A percentile compares a stretch with the other conserved stretches of the same genome.
These are phyloP conservation scores for Capronia epimyces DNA, from an alignment of 2,329 filamentous ascomycete genomes.

Conservation along the genomic window DNA sequence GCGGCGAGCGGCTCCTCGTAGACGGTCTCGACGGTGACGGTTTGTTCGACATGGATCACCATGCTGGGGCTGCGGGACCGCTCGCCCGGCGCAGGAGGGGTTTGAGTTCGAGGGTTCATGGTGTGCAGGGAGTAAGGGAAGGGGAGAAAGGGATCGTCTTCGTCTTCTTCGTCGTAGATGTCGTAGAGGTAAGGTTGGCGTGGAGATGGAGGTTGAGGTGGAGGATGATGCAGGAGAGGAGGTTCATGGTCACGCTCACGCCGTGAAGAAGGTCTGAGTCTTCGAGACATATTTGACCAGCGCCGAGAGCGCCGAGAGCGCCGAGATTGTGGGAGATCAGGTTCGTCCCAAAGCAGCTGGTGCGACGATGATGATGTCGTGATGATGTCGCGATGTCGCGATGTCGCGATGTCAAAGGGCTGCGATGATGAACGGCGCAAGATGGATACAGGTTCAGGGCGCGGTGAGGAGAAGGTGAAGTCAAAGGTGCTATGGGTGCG, in stretches of 20 bases:
- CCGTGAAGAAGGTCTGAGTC: neutral
- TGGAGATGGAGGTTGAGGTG: too few species aligned
- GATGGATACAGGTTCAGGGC: neutral
- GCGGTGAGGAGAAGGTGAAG: neutral
- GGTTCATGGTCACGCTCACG: neutral
- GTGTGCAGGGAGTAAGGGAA: neutral
- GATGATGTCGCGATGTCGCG: neutral
- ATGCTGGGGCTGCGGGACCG: neutral
- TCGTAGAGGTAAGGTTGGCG: neutral
- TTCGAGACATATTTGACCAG: neutral
- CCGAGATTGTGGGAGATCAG: neutral
- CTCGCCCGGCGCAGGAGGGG: neutral
- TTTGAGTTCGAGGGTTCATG: neutral
- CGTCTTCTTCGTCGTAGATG: neutral
- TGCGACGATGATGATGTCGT: too few species aligned
- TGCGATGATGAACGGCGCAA: neutral
- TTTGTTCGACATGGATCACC: slow-evolving; percentile 1
- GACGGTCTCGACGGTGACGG: slow-evolving; percentile 6
- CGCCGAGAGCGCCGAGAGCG: neutral
- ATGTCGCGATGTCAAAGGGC: too few species aligned
- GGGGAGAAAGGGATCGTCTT: neutral
- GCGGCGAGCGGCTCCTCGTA: neutral
- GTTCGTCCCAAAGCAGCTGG: too few species aligned
- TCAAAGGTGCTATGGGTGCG: neutral
- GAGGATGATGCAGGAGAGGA: too few species aligned